Percentiles rank a stretch among this genome's conserved stretches.
These are phyloP conservation scores for Sanghuangporus baumii DNA, from an alignment of 1,284 basidiomycete species.

Conservation along the genomic window DNA sequence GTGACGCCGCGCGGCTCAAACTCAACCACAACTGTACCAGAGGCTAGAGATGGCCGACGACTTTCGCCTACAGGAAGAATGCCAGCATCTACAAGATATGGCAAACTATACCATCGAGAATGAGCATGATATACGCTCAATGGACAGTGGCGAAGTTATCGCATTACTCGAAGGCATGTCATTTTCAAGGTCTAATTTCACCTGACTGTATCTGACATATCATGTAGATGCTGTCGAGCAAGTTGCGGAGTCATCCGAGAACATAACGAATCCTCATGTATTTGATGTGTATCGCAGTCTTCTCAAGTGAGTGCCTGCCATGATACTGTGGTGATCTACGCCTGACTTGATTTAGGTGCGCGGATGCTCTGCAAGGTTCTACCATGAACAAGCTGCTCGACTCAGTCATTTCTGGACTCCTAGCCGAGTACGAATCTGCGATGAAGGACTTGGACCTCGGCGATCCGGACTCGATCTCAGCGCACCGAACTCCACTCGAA, in stretches of 20 bases:
- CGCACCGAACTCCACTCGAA: conserved; percentile 74
- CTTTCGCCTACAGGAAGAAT: conserved; percentile 76
- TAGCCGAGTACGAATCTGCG: conserved; percentile 63
- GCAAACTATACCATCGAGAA: conserved; percentile 55
- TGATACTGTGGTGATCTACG: background rate
- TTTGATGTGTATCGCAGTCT: conserved; percentile 79
- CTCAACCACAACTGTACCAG: background rate
- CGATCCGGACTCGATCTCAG: conserved; percentile 62
- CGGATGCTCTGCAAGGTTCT: conserved; percentile 49
- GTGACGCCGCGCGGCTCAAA: background rate
- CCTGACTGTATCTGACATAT: background rate
- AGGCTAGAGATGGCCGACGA: conserved; percentile 10
- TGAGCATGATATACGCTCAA: conserved; percentile 55
- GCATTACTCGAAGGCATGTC: conserved; percentile 45
- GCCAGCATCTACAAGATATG: conserved; percentile 56
- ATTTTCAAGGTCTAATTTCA: background rate
- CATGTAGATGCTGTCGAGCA: conserved; percentile 65
- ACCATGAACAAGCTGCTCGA: conserved; percentile 77
- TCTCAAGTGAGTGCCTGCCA: conserved; percentile 43
- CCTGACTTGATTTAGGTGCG: conserved; percentile 29
- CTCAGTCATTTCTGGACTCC: conserved; percentile 67
- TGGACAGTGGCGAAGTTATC: conserved; percentile 38
- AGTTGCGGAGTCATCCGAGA: conserved; percentile 66
- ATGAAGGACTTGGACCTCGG: conserved; percentile 61
- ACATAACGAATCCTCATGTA: conserved; percentile 57